phyloP scores from a whole-genome alignment of 768 basidiomycete genomes.

The Auricularia sp. region DNA sequence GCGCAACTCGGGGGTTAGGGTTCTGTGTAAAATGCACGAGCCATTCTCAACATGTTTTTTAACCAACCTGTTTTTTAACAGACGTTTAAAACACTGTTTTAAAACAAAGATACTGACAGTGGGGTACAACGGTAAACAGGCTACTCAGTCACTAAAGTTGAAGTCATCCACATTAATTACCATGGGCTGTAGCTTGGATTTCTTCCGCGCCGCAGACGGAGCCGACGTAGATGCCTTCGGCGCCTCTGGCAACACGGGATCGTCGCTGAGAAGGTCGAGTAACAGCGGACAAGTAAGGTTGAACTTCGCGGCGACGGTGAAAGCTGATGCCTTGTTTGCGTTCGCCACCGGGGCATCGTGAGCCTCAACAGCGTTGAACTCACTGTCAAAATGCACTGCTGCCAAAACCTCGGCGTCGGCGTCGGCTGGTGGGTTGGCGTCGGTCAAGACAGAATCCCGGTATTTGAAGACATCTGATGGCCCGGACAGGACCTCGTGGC shows the following conservation, averaged over 20 bases:
- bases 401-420: background rate
- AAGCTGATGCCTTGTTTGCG: background rate
- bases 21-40: background rate
- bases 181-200: background rate
- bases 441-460: background rate
- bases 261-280: background rate
- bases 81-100: background rate
- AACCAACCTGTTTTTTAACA: background rate
- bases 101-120: background rate
- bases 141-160: background rate
- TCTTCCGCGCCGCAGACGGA: background rate
- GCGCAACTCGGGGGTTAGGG: too few relatives aligned
- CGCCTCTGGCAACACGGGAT: background rate
- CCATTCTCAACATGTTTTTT: background rate
- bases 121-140: background rate
- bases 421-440: background rate
- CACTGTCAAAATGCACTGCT: background rate
- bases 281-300: background rate
- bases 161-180: background rate
- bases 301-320: background rate
- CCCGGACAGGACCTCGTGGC: background rate
- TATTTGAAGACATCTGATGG: background rate
- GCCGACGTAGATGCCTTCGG: background rate
- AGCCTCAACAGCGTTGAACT: background rate
- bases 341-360: background rate